phyloP scores from a whole-genome alignment of 163 green algal genomes.

The Volvox carteri region DNA sequence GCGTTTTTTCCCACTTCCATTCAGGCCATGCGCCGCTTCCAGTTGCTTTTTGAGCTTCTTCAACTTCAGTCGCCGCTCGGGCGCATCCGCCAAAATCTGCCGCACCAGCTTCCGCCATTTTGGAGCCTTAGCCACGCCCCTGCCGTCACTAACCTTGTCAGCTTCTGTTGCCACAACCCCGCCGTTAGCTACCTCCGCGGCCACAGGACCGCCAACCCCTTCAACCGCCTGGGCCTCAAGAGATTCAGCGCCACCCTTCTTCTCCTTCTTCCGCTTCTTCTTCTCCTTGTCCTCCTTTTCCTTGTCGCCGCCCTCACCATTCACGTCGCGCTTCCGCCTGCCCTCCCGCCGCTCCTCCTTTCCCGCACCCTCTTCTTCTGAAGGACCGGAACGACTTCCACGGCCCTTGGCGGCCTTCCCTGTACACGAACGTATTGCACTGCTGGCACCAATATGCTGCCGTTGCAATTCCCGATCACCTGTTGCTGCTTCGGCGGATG shows the following conservation, averaged over 20 bases:
- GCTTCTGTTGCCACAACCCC: not conserved
- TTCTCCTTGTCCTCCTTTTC: not conserved
- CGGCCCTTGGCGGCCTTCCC: not conserved
- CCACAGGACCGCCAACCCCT: not conserved
- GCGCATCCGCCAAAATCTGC: conserved; percentile 61
- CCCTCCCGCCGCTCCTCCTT: not conserved
- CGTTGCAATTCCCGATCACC: too few species aligned
- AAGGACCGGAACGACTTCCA: not conserved
- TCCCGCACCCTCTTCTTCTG: not conserved
- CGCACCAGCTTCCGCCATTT: conserved; percentile 65
- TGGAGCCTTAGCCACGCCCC: not conserved
- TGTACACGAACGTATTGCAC: too few species aligned
- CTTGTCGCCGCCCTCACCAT: not conserved
- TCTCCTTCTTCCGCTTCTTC: conserved; percentile 43
- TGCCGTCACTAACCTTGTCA: not conserved
- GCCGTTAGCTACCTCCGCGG: not conserved
- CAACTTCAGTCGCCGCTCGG: conserved; percentile 60
- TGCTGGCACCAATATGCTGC: too few species aligned
- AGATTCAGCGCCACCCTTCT: too few species aligned
- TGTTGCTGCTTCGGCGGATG: too few species aligned
- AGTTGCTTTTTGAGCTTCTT: conserved; percentile 60
- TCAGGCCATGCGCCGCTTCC: conserved; percentile 46
- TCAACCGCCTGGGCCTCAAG: not conserved
- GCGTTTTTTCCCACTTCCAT: not conserved
- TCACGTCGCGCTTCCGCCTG: conserved; percentile 31